A percentile compares a stretch with the other conserved stretches of the same genome.
These are phyloP conservation scores for Talinum fruticosum DNA, from an alignment of 148 eudicot genomes.

Conservation along the genomic window DNA sequence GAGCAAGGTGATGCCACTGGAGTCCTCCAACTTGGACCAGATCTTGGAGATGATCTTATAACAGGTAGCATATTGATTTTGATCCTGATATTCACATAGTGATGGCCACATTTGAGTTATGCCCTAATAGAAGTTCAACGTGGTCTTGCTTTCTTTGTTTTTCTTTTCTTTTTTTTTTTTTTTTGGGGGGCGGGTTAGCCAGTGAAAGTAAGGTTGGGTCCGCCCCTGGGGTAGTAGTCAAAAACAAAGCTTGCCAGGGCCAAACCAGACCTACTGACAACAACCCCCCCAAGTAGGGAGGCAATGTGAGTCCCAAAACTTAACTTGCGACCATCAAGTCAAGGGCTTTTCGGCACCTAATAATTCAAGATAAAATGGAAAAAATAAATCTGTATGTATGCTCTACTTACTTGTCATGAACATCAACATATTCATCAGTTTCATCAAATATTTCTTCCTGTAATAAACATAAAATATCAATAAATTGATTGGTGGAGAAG, in stretches of 20 bases:
- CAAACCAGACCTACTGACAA: background rate
- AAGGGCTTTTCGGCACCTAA: background rate
- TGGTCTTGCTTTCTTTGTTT: no score
- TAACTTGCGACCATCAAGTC: background rate
- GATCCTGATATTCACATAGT: conserved; percentile 43
- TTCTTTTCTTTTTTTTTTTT: no score
- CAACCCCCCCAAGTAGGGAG: background rate
- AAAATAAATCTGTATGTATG: background rate
- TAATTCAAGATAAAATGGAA: background rate
- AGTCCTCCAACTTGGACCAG: conserved; percentile 31
- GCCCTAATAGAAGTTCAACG: background rate
- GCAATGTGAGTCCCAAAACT: background rate
- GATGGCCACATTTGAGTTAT: background rate
- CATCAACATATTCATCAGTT: conserved; percentile 70
- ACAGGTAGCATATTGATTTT: conserved; percentile 56
- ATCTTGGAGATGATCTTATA: conserved; percentile 41
- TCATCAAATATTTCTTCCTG: conserved; percentile 77
- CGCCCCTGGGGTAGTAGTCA: background rate
- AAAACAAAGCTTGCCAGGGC: background rate
- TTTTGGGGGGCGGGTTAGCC: no score
- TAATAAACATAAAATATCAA: conserved; percentile 3
- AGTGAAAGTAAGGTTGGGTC: no score
- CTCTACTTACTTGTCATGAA: conserved; percentile 60
- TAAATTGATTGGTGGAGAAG: background rate
- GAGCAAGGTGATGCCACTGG: conserved; percentile 49